phyloP scores from a whole-genome alignment of 257 asterid genomes.

The Osmanthus fragrans region DNA sequence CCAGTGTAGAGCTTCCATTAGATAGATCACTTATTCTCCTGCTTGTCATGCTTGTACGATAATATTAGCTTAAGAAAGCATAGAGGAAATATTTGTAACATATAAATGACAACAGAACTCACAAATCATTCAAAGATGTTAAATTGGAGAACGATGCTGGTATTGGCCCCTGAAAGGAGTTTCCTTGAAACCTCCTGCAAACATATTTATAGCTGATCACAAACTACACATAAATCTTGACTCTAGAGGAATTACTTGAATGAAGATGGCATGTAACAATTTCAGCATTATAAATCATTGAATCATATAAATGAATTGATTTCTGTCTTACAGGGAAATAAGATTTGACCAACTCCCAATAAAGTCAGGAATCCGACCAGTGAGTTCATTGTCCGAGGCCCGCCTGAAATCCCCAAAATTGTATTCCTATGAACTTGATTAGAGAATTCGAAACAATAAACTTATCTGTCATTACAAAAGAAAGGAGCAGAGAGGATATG shows the following conservation, averaged over 20 bases:
- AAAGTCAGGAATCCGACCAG: constrained; percentile 74
- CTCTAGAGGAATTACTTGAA: neutral
- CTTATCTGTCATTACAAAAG: neutral
- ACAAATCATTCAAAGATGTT: constrained; percentile 61
- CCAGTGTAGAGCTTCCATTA: constrained; percentile 69
- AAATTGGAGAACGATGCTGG: constrained; percentile 69
- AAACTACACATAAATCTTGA: constrained; percentile 3
- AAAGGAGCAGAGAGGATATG: neutral
- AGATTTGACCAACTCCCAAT: constrained; percentile 69
- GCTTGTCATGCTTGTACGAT: constrained; percentile 10
- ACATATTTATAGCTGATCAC: constrained; percentile 14
- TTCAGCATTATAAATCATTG: neutral
- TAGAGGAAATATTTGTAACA: neutral
- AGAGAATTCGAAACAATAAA: constrained; percentile 3
- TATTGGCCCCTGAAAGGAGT: constrained; percentile 73
- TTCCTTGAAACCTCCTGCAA: constrained; percentile 78
- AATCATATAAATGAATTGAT: neutral
- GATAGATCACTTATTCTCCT: constrained; percentile 86
- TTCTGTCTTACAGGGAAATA: constrained; percentile 46
- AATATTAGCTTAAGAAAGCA: constrained; percentile 23
- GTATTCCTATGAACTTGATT: constrained; percentile 18
- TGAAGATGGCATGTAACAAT: neutral
- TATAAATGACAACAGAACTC: constrained; percentile 27
- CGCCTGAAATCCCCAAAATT: constrained; percentile 42
- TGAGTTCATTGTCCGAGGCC: constrained; percentile 61